Conservation (phyloP, 257 asterid genomes). For the Fraxinus anomala region DNA sequence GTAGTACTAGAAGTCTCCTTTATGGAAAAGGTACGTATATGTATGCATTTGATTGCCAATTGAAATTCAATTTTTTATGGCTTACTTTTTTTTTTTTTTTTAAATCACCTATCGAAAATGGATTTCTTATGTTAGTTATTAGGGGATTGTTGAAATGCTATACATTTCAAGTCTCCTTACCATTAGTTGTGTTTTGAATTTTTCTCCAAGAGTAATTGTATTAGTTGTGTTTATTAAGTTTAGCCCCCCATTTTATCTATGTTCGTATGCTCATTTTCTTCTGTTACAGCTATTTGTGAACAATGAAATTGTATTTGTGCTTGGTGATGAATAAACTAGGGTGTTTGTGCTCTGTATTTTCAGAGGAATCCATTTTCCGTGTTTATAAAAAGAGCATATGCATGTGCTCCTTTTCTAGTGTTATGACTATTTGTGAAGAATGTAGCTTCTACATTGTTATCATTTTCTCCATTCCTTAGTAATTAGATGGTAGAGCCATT, state of each 20-base stretch:
- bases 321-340: no score
- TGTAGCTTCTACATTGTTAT: no score
- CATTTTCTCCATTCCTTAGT: no score
- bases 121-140: slow-evolving; percentile 46
- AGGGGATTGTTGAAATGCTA: slow-evolving; percentile 90
- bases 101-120: slow-evolving; percentile 8
- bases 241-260: slow-evolving; percentile 27
- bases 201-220: not conserved
- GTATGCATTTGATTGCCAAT: not conserved
- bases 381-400: no score
- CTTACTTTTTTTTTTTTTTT: not conserved
- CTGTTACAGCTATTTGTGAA: no score
- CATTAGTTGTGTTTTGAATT: slow-evolving; percentile 17
- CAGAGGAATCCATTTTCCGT: no score
- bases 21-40: slow-evolving; percentile 63
- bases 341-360: no score
- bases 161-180: slow-evolving; percentile 80
- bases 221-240: not conserved
- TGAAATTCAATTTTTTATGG: not conserved
- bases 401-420: no score
- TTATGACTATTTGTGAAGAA: no score
- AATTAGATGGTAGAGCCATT: no score
- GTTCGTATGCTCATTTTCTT: slow-evolving; percentile 23
- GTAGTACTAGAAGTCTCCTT: slow-evolving; percentile 71
- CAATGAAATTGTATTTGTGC: no score